Base-by-base conservation (phyloP, 768 basidiomycete genomes). In the Lactifluus pinguis region DNA sequence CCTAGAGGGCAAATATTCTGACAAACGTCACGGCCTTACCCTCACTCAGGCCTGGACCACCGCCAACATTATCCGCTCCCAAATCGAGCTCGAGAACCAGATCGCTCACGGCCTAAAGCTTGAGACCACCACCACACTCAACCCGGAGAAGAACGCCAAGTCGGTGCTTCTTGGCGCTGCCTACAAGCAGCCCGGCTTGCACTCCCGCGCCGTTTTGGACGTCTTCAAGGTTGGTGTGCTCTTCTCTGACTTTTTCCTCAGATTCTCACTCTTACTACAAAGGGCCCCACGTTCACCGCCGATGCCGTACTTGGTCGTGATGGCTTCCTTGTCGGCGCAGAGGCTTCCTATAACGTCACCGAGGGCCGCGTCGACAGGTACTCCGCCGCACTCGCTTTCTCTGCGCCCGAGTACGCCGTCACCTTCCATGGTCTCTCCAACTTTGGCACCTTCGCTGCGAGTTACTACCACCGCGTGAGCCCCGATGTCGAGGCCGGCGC, bases 31-130 rank as follows among this genome's bases (percentile, higher is more conserved):
- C 75, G 97, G 97, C 65, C 80, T 98, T 70, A 86, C 86, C 72
- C 79, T 97, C 81, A 98, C 97, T 68, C 83, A 95, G 78, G 83
- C 89, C 59, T 99, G 97, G 97, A 93, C 92, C 57, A 98, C 95
- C 70, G 68, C 83, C 72, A 99, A 99, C 80, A 75, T 87, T 71
- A 88, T 99, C 79, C 87, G 88, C 74, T 87, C 87, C 67, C 84
- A 87, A 73, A 74, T 98, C 66, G 97, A 99, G 81, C 79, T 98
- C 72, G 94, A 98, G 76, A 94, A 98, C 80, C 86, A 93, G 78
- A 83, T 98, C 72, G 92, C 95, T 69, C 89, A 94, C 78, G 97
- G 95, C 64, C 84, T 99, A 79, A 99, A 99, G 80, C 78, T 99
- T 71, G 95, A 98, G 73, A 74, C 98, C 59, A 79, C 79, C 70